These are phyloP conservation scores for Trichoderma citrinoviride DNA, from an alignment of 2,329 filamentous ascomycete species.

Conservation along the genomic window DNA sequence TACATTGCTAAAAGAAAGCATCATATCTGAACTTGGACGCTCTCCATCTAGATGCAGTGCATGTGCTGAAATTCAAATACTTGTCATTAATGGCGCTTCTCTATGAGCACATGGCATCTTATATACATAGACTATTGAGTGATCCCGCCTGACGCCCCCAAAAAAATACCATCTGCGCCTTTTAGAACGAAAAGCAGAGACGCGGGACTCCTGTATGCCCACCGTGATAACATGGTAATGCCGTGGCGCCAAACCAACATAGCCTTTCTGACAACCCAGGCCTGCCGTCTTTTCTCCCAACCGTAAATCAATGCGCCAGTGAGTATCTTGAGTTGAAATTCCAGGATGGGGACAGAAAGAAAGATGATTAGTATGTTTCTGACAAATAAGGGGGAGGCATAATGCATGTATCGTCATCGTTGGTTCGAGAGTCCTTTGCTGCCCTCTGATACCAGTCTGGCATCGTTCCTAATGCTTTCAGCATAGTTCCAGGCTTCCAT, in stretches of 20 bases:
- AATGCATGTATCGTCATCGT: background rate
- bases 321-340: background rate
- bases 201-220: background rate
- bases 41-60: background rate
- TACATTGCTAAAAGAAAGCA: background rate
- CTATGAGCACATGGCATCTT: background rate
- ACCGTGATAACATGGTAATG: background rate
- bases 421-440: background rate
- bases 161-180: background rate
- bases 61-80: background rate
- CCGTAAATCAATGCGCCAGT: background rate
- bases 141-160: background rate
- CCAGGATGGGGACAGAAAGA: background rate
- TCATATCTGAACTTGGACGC: background rate
- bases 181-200: background rate
- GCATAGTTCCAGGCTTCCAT: conserved; percentile 10
- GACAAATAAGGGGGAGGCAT: background rate
- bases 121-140: background rate
- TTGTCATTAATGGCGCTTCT: background rate
- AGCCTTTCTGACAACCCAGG: background rate
- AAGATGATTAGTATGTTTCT: no score
- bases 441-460: background rate
- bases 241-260: background rate
- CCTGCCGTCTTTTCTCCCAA: background rate
- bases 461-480: background rate